phyloP scores from a whole-genome alignment of 1,284 basidiomycete species.

The Sanguinoderma infundibulare region DNA sequence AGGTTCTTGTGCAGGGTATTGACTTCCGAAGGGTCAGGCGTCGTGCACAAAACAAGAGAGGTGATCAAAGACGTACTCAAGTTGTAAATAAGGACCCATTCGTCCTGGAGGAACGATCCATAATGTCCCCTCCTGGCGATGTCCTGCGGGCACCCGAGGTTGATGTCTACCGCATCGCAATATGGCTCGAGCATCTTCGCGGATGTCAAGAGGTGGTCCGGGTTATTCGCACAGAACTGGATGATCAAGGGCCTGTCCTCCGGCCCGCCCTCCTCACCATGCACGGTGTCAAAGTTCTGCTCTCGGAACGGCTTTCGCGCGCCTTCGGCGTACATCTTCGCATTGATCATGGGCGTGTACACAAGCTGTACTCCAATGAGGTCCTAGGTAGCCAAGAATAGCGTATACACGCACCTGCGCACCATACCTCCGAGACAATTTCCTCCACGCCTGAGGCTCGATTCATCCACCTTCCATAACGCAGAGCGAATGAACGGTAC shows the following conservation, averaged over 20 bases:
- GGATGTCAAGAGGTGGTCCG: constrained; percentile 76
- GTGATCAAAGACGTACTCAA: constrained; percentile 64
- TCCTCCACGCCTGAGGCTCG: constrained; percentile 79
- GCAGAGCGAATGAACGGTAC: constrained; percentile 36
- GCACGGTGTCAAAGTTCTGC: constrained; percentile 71
- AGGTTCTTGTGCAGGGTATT: constrained; percentile 86
- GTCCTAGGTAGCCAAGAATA: background rate
- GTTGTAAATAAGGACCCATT: constrained; percentile 86
- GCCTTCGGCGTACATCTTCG: constrained; percentile 78
- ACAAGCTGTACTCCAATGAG: constrained; percentile 55
- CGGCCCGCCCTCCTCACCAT: constrained; percentile 70
- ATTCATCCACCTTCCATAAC: background rate
- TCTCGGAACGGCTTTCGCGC: constrained; percentile 59
- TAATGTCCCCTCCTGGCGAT: constrained; percentile 91
- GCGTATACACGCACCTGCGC: constrained; percentile 55
- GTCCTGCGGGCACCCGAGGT: constrained; percentile 96
- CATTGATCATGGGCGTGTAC: constrained; percentile 99
- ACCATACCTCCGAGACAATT: constrained; percentile 87
- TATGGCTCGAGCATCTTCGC: constrained; percentile 76
- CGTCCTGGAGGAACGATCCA: constrained; percentile 92
- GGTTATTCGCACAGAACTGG: constrained; percentile 94
- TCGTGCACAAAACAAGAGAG: background rate
- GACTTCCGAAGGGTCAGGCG: constrained; percentile 51
- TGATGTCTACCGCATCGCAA: constrained; percentile 94
- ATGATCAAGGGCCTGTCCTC: constrained; percentile 88